Evolutionary conservation across 139 green algal genomes (phyloP).

Genomic region (Nannochloris sp.): DNA sequence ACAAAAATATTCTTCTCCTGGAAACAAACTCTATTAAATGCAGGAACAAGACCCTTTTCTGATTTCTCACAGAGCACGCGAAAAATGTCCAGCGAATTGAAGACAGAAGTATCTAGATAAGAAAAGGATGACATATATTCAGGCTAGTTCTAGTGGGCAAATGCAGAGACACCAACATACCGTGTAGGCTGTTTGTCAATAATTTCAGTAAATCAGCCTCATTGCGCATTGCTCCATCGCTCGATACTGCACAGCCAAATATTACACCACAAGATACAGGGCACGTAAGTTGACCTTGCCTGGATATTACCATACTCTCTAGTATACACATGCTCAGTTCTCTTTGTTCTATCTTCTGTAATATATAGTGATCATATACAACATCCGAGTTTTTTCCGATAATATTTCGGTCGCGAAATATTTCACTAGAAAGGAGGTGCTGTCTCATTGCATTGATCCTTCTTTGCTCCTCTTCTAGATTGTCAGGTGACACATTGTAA

Average conservation of each 20-base stretch:
- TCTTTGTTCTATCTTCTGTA: too few relatives aligned
- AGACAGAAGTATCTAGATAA: not conserved
- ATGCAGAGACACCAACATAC: too few relatives aligned
- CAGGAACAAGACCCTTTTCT: not conserved
- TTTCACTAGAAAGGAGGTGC: not conserved
- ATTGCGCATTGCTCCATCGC: not conserved
- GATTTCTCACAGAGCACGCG: not conserved
- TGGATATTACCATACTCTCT: not conserved
- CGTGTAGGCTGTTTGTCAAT: too few relatives aligned
- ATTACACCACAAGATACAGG: not conserved
- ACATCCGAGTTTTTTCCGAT: too few relatives aligned
- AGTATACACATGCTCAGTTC: not conserved
- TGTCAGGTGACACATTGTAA: constrained; percentile 4
- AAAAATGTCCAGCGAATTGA: not conserved
- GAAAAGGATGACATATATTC: too few relatives aligned
- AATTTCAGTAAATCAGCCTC: too few relatives aligned
- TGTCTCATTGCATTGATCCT: not conserved
- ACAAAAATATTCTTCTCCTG: not conserved
- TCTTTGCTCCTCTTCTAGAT: constrained; percentile 2
- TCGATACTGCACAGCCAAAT: not conserved
- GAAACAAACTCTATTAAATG: not conserved
- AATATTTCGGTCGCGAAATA: not conserved
- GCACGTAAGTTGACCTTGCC: not conserved
- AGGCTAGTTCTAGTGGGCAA: too few relatives aligned
- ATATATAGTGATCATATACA: too few relatives aligned